Evolutionary conservation across 2,329 filamentous ascomycete genomes (phyloP).

Genomic region (Trichoderma sp.): DNA sequence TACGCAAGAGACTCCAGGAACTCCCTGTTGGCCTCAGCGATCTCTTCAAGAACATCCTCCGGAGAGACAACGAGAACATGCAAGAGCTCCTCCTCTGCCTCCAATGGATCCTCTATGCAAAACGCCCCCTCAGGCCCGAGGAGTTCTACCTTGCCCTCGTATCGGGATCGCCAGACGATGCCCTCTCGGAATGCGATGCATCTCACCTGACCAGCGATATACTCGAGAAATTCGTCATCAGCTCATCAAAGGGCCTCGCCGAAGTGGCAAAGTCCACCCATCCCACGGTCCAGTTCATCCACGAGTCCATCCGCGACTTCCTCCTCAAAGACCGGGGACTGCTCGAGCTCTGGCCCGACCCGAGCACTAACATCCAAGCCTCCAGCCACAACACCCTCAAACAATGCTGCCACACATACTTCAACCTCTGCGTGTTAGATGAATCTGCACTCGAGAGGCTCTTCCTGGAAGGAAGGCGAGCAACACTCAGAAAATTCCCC

Average conservation of each 20-base stretch:
- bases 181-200: too few relatives aligned
- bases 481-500: neutral
- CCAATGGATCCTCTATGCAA: constrained; percentile 56
- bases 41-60: constrained; percentile 56
- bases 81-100: constrained; percentile 50
- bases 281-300: constrained; percentile 44
- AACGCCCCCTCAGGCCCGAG: constrained; percentile 44
- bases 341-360: neutral
- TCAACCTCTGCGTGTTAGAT: neutral
- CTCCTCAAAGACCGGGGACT: constrained; percentile 44
- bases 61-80: constrained; percentile 47
- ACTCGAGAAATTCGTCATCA: constrained; percentile 39
- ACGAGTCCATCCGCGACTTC: constrained; percentile 54
- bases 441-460: neutral
- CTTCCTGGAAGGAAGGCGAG: neutral
- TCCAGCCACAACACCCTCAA: constrained; percentile 15
- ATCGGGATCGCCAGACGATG: neutral
- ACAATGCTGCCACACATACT: constrained; percentile 8
- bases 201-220: too few relatives aligned
- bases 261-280: constrained; percentile 40
- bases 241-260: constrained; percentile 50
- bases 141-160: constrained; percentile 47
- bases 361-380: neutral
- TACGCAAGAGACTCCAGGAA: constrained; percentile 38
- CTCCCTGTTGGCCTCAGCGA: constrained; percentile 47